Evolutionary conservation across 1,139 yeast genomes (phyloP), one percentile per base, ranked within the genome.

Genomic region (Suhomyces wounanorum): DNA sequence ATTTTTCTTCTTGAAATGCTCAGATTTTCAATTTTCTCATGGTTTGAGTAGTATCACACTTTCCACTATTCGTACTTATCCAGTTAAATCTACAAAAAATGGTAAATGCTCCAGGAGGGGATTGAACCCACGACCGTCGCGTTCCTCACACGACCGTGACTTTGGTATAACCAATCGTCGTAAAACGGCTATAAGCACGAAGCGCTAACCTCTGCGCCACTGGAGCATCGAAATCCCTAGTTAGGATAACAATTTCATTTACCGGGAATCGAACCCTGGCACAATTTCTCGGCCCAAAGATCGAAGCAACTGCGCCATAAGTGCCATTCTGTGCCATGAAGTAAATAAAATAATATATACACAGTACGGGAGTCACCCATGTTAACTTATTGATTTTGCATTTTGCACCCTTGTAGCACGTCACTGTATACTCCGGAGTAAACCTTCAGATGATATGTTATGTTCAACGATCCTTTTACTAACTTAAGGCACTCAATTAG

Each of bases 41-140:
- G n/a, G n/a, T n/a, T n/a, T n/a, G n/a, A n/a, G n/a, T n/a, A n/a
- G n/a, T n/a, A n/a, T n/a, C n/a, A n/a, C n/a, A n/a, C n/a, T n/a
- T n/a, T n/a, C n/a, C n/a, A n/a, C n/a, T n/a, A n/a, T n/a, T n/a
- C n/a, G n/a, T n/a, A n/a, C n/a, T n/a, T n/a, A n/a, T n/a, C n/a
- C n/a, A n/a, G n/a, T n/a, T n/a, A n/a, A n/a, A n/a, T n/a, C n/a
- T n/a, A 33, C 14, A 53, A 57, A 61, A 68, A 69, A 69, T 64
- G 69, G 69, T 71, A 72, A 70, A 70, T 75, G 79, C 78, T 75
- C 78, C 74, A 73, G 79, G 79, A 73, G 79, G 79, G 79, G 79
- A 70, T 75, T 73, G 80, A 75, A 75, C 80, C 79, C 79, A 74
- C 79, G 79, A 75, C 80, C 79, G 77, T 75, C 79, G 80, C 80